These are phyloP conservation scores for Ceratobasidium sp. DNA, from an alignment of 1,284 basidiomycete genomes.

Conservation along the genomic window DNA sequence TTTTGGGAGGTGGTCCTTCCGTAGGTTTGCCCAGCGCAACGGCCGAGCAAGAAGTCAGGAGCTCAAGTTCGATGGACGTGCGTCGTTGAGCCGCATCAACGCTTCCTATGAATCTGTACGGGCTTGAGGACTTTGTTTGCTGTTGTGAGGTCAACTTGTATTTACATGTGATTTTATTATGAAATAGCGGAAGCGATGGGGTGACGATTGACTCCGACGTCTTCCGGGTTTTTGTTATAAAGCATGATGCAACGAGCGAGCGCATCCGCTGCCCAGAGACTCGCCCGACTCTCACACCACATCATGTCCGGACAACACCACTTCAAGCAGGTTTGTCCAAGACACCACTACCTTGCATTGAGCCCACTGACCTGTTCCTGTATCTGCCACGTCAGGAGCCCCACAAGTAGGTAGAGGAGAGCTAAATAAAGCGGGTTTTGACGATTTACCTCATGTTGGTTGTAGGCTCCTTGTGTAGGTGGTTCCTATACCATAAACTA, in stretches of 20 bases:
- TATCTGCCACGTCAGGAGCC: slow-evolving; percentile 58
- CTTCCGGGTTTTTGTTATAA: slow-evolving; percentile 28
- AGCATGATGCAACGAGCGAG: slow-evolving; percentile 40
- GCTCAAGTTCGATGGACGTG: slow-evolving; percentile 9
- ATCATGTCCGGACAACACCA: slow-evolving; percentile 34
- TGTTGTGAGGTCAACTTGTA: slow-evolving; percentile 1
- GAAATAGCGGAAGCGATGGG: slow-evolving; percentile 9
- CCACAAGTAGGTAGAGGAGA: slow-evolving; percentile 68
- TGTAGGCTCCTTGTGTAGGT: slow-evolving; percentile 73
- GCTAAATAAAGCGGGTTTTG: neutral
- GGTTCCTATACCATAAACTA: slow-evolving; percentile 25
- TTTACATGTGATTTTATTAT: slow-evolving; percentile 10
- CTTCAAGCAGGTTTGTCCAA: slow-evolving; percentile 53
- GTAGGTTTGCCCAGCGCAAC: slow-evolving; percentile 3
- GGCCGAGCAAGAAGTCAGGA: slow-evolving; percentile 14
- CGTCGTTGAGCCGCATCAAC: slow-evolving; percentile 7
- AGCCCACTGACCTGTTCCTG: neutral
- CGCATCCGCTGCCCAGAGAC: slow-evolving; percentile 30
- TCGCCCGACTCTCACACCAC: slow-evolving; percentile 39
- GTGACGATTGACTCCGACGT: slow-evolving; percentile 25
- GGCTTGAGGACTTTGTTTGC: slow-evolving; percentile 7
- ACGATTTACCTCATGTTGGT: neutral
- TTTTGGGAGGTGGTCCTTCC: slow-evolving; percentile 54
- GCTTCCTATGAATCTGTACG: neutral
- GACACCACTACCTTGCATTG: neutral